Base-by-base conservation (phyloP, 1,284 basidiomycete genomes). In the Cryptococcus wingfieldii region DNA sequence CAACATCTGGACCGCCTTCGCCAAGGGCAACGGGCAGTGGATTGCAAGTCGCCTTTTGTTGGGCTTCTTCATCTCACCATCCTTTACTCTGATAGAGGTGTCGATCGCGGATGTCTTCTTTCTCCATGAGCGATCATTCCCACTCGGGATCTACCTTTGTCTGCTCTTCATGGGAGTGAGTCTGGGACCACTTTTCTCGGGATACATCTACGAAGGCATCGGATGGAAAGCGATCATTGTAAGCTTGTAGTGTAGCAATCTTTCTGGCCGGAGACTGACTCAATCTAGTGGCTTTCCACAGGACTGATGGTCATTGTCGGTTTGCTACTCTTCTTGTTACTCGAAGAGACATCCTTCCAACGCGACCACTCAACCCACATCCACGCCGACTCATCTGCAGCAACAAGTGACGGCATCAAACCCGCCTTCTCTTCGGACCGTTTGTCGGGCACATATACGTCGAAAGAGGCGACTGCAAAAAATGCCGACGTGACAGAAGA, bases 81-180 rank as follows among this genome's bases (percentile, higher is more conserved):
- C 61, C 5, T 67, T 67, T 23, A 58, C 63, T 1, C 44, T 61
- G 23, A 60, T 62, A 3, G 67, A 69, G 38, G 58, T 62, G 3
- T 60, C 60, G 3, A 60, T 69, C 23, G 61, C 64, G 6, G 65
- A 67, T 53, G 55, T 61, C 10, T 62, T 62, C 55, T 69, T 69
- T 50, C 53, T 62, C 45, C 67, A 69, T 43, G 67, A 69, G 53
- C 56, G 67, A 16, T 59, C 58, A 5, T 57, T 60, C 13, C 60
- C 59, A 1, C 52, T 69, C 13, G 63, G 63, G 14, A 34, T 64
- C n/a, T 67, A 65, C 31, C 6, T 34, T 6, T 34, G 31, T 7
- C 1, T 34, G 31, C 31, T 34, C 31, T 34, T 8, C 31, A 34
- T 7, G 31, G 31, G 31, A 34, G 31, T 7, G 31, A 34, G 31